phyloP scores from a whole-genome alignment of 2,329 filamentous ascomycete genomes.

The Passalora sequoiae region DNA sequence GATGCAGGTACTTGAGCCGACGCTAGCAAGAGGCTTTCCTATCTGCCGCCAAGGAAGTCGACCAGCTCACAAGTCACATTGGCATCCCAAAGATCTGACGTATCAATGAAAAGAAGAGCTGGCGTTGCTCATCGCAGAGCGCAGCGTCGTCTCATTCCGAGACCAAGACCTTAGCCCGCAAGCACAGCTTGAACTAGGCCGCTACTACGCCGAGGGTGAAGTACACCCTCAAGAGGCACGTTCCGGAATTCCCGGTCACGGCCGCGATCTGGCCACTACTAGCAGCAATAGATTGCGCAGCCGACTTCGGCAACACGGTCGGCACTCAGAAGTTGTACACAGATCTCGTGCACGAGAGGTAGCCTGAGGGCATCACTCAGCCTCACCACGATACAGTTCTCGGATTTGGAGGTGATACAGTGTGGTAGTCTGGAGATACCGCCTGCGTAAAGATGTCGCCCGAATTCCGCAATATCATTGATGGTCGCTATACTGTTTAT shows the following conservation, averaged over 20 bases:
- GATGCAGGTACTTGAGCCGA: conserved; percentile 60
- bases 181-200: conserved; percentile 58
- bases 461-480: conserved; percentile 63
- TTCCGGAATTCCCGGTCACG: conserved; percentile 61
- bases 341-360: conserved; percentile 65
- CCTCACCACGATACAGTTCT: conserved; percentile 50
- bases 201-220: conserved; percentile 61
- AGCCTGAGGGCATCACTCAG: conserved; percentile 55
- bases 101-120: conserved; percentile 58
- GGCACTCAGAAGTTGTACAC: conserved; percentile 66
- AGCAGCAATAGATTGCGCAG: conserved; percentile 54
- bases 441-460: conserved; percentile 70
- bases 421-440: conserved; percentile 66
- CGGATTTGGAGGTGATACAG: conserved; percentile 61
- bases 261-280: conserved; percentile 64
- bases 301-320: conserved; percentile 62
- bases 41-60: conserved; percentile 58
- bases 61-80: conserved; percentile 57
- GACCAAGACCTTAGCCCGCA: conserved; percentile 58
- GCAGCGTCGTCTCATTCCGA: conserved; percentile 64
- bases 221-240: conserved; percentile 67
- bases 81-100: conserved; percentile 60
- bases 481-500: conserved; percentile 61
- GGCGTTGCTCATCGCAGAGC: conserved; percentile 57
- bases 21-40: conserved; percentile 58